A percentile compares a stretch with the other conserved stretches of the same genome.
Evolutionary conservation across 495 filamentous ascomycete genomes (phyloP).

Genomic region (Talaromyces proteolyticus): DNA sequence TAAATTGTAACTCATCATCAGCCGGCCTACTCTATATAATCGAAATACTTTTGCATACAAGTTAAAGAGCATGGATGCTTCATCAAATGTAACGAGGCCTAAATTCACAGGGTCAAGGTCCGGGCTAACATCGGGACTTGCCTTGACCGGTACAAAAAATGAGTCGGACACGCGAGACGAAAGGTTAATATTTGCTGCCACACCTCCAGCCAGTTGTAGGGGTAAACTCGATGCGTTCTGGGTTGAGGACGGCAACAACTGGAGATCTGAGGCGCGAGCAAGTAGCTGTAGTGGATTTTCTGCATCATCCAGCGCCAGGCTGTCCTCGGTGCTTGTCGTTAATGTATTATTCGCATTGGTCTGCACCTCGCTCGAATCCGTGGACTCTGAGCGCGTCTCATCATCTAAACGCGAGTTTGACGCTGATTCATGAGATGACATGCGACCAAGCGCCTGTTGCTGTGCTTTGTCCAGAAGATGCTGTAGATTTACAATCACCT

Average conservation of each 20-base stretch:
- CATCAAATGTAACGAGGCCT: slow-evolving; percentile 55
- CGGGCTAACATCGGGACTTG: slow-evolving; percentile 52
- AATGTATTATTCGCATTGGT: not conserved
- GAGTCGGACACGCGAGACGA: slow-evolving; percentile 6
- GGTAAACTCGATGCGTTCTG: slow-evolving; percentile 8
- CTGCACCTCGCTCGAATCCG: not conserved
- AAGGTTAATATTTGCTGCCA: slow-evolving; percentile 10
- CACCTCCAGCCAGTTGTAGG: slow-evolving; percentile 11
- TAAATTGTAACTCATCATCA: slow-evolving; percentile 17
- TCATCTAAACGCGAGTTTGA: too few relatives aligned
- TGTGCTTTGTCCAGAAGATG: slow-evolving; percentile 45
- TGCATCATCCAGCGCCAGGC: slow-evolving; percentile 60
- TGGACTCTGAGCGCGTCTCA: too few relatives aligned
- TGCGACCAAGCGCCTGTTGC: slow-evolving; percentile 17
- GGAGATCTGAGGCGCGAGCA: slow-evolving; percentile 63
- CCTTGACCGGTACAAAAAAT: slow-evolving; percentile 58
- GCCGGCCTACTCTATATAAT: not conserved
- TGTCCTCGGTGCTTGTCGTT: slow-evolving; percentile 28
- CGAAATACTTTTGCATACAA: slow-evolving; percentile 51
- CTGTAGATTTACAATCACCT: slow-evolving; percentile 49
- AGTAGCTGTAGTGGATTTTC: slow-evolving; percentile 69
- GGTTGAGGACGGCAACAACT: slow-evolving; percentile 40
- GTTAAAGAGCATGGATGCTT: slow-evolving; percentile 56
- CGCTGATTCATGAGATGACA: not conserved
- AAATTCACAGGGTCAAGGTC: slow-evolving; percentile 63